These are phyloP conservation scores for Candida ortonii DNA, from an alignment of 805 yeast genomes.

Conservation along the genomic window DNA sequence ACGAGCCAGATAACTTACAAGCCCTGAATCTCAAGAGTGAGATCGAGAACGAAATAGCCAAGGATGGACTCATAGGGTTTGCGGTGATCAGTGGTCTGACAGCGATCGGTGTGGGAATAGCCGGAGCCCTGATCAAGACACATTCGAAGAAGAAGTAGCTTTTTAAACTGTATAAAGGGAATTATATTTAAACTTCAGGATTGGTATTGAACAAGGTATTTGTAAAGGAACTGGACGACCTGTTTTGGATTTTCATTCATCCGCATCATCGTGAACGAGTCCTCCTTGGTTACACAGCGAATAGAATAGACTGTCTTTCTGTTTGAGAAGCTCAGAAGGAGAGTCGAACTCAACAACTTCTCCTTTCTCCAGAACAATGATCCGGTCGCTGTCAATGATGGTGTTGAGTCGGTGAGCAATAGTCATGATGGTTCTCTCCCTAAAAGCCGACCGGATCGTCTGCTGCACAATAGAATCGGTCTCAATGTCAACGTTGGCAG, in stretches of 20 bases:
- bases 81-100: conserved; percentile 84
- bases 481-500: conserved; percentile 86
- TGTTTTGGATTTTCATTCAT: conserved; percentile 5
- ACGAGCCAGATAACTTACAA: conserved; percentile 85
- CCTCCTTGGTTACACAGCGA: conserved; percentile 84
- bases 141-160: conserved; percentile 16
- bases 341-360: conserved; percentile 73
- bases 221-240: background rate
- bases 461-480: conserved; percentile 76
- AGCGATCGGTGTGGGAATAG: conserved; percentile 70
- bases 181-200: too few species aligned
- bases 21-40: conserved; percentile 67
- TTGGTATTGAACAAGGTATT: too few species aligned
- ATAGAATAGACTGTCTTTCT: conserved; percentile 69
- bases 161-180: too few species aligned
- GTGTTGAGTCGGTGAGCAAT: conserved; percentile 85
- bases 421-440: conserved; percentile 74
- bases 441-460: conserved; percentile 72
- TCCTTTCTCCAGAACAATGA: conserved; percentile 74
- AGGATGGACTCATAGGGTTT: conserved; percentile 84
- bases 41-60: conserved; percentile 80
- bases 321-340: conserved; percentile 62
- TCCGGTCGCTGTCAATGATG: conserved; percentile 75
- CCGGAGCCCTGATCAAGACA: conserved; percentile 21
- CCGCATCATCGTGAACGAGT: conserved; percentile 22